Base-by-base conservation (phyloP, 2,329 filamentous ascomycete species). In the Aspergillus persii region DNA sequence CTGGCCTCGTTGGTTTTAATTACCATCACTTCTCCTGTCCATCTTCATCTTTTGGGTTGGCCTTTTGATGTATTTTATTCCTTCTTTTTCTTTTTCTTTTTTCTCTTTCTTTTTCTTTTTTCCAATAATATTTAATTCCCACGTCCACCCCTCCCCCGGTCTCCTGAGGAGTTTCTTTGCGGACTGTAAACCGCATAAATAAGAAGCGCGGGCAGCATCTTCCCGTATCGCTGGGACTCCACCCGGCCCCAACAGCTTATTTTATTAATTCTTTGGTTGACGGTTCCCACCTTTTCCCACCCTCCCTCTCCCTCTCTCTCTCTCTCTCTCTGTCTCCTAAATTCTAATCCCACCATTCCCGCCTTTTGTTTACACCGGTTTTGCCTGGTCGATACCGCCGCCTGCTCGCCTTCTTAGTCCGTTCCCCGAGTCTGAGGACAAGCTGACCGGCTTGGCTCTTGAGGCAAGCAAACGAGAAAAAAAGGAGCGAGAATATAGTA, bases 201-300 rank as follows among this genome's bases (percentile, higher is more conserved):
- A 23, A 23, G 26, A 54, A 54, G 23, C 27, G 30, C 18, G 18
- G 18, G 18, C 61, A 46, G 36, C 51, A 41, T 33, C 57, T 61
- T 50, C 47, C 59, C 53, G 51, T 63, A 60, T 61, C 33, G 23
- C 50, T 41, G 44, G 44, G 12, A 29, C 15, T 30, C 49, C 49
- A 27, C 29, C 26, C 46, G 15, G 50, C 58, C 56, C 48, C 33
- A 50, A 57, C 53, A 58, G 57, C 61, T 57, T 50, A 56, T 57
- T 56, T 23, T 54, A 53, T 56, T 56, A 58, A 55, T 56, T 53
- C 23, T 54, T 50, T 58, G 53, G 15, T 41, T 41, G 36, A 41
- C 15, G 36, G 11, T 41, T 41, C 36, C 36, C 36, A 41, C 36
- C 36, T 41, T 41, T n/a, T n/a, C 36, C 36, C 15, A 6, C 18